Evolutionary conservation across 163 green algal species (phyloP), one percentile per base, ranked within the genome.

Genomic region (Smithsoniella earleae): DNA sequence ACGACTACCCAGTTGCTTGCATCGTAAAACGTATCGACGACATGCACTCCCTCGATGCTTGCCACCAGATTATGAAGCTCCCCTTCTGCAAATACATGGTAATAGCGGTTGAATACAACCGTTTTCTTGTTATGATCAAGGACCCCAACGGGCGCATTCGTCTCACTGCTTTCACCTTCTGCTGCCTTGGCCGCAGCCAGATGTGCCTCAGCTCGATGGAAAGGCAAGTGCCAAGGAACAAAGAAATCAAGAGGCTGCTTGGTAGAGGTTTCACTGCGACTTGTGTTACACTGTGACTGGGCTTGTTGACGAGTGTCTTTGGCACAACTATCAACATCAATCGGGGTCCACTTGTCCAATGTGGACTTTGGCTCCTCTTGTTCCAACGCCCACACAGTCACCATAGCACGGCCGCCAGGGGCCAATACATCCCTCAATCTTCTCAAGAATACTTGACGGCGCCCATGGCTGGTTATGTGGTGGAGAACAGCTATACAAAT

Each of bases 401-500:
- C 82, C n/a, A 96, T 66, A 0, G 82, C 92, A 0, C 77, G 73
- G 2, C 92, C 91, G 4, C 89, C 89, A 2, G 82, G 77, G 0
- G 43, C 37, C 75, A 95, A 80, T 33, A 92, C 66, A 30, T 74
- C 78, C 58, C 74, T 75, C 43, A 86, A 75, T 74, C 84, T 74
- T 20, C 30, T 33, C 22, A 90, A 75, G 64, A 93, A 74, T 43
- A 54, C 43, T 16, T 85, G 3, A 28, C 94, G 81, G 5, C 94
- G 84, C 13, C 65, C 52, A 16, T 27, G 58, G 30, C 79, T 93
- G 77, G 79, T 87, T 3, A 98, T 86, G 83, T 98, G 94, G 75
- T 99, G 94, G 78, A 99, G 82, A 58, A 98, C 94, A 0, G 94
- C 94, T 27, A 99, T 95, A 77, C 90, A 97, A 25, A 99, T 86